phyloP scores from a whole-genome alignment of 225 moss, liverwort and hornwort species.

The Pseudoscleropodium purum region DNA sequence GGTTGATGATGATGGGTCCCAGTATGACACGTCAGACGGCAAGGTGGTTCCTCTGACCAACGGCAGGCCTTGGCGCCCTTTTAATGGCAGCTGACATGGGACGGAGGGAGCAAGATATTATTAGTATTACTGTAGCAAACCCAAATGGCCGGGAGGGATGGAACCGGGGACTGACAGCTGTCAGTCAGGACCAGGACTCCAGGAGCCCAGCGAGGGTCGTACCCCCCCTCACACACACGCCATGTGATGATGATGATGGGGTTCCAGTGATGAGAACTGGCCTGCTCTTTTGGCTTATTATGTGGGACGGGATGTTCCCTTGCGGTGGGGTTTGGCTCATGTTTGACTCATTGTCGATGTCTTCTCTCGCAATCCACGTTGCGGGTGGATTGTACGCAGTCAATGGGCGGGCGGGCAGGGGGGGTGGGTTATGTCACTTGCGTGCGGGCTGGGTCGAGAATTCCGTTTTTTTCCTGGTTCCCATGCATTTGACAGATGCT shows the following conservation, averaged over 20 bases:
- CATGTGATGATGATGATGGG: background rate
- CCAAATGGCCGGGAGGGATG: background rate
- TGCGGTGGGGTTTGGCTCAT: background rate
- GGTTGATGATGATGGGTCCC: background rate
- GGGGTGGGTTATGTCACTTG: background rate
- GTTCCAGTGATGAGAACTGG: background rate
- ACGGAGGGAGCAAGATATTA: background rate
- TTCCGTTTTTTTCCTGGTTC: background rate
- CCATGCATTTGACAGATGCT: background rate
- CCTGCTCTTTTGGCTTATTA: background rate
- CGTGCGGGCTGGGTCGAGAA: background rate
- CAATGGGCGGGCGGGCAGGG: background rate
- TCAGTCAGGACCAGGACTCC: background rate
- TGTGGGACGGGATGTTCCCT: background rate
- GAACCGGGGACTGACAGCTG: no score
- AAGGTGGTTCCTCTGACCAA: background rate
- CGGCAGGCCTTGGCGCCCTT: conserved; percentile 6
- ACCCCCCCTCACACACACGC: no score
- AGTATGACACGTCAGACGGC: background rate
- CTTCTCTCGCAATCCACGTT: background rate
- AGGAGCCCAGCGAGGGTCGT: no score
- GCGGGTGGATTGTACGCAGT: background rate
- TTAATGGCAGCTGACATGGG: background rate
- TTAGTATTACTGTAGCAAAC: background rate
- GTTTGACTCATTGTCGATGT: background rate